Base-by-base conservation (phyloP, 2,329 filamentous ascomycete species). In the Aspergillus sp. region DNA sequence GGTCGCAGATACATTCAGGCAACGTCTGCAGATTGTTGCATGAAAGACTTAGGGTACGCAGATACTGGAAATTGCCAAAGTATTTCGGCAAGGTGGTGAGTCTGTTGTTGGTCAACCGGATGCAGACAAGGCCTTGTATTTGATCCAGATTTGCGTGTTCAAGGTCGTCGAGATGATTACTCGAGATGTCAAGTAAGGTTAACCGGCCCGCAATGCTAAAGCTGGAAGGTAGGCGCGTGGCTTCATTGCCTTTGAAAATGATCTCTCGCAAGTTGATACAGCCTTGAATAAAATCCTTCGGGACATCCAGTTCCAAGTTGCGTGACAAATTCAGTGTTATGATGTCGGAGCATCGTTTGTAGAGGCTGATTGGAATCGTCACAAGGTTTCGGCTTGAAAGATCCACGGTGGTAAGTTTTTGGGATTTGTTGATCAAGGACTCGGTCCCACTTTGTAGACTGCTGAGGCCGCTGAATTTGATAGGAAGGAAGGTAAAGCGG, bases 221-320 rank as follows among this genome's bases (percentile, higher is more conserved):
- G 73, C 93, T 97, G 6, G 88, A 84, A 4, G 95, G 95, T 24
- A 99, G 80, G 69, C 89, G 89, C 74, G 90, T 88, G 2, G 93
- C 91, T 74, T 99, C 95, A 69, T 98, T 98, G 71, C 92, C 94
- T 67, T 91, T 92, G 76, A 90, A 99, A 71, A 96, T 96, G 81
- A 99, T 95, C 74, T 99, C 95, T 54, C 94, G 87, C 20, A 99
- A 81, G 70, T 94, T 92, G 67, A 89, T 87, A 77, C 95, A 99
- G 29, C 91, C 90, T 73, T 96, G 92, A 57, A 99, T 93, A 72
- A 99, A 99, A 75, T 99, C 95, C 71, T 92, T 92, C 0, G 95
- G 95, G 14, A 99, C 88, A 68, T 97, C 92, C 29, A 99, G 82
- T 0, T 92, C 95, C 49, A 98, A 80, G 68, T 99, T 99, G 42